Base-by-base conservation (phyloP, 2,329 filamentous ascomycete species). In the Diplodia seriata region DNA sequence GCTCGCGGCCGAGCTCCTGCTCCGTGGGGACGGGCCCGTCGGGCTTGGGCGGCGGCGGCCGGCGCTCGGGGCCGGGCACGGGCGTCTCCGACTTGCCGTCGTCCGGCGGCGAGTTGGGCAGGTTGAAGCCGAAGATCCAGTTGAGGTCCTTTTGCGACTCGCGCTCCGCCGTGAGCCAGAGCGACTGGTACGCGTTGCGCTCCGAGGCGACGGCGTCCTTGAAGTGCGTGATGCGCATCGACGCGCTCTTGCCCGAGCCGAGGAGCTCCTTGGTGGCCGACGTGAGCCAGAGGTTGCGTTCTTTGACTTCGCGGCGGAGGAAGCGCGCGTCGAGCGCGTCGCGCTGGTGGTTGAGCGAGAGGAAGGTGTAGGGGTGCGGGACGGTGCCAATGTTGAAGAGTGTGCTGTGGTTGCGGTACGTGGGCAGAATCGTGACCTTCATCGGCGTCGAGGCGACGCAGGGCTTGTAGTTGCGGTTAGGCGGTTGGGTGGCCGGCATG, bases 321-420 rank as follows among this genome's bases (percentile, higher is more conserved):
- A 81, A 84, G 29, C 74, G 75, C 8, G 75, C 70, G 66, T 81
- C 76, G 54, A 84, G 69, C 11, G 75, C 81, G 64, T 82, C 81
- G 68, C 88, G 75, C 2, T 75, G 85, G 70, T 88, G 85, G 68
- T 88, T 85, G 20, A 98, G 82, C 14, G 88, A 86, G 66, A 89
- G 86, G 51, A 93, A 84, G 1, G 94, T 97, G 82, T 93, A 97
- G 0, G 95, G 95, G 76, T 99, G 95, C 0, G 94, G 94, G 14
- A 98, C 90, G 0, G 89, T 91, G 69, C 91, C 93, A 70, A 99
- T 91, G 2, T 91, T 93, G 81, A 93, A 98, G 18, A 90, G 76
- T 1, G 83, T 84, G 15, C 89, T 89, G 4, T 85, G 85, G 78
- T 97, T 97, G 67, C 85, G 85, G 78, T 92, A 95, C 20, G 85